Base-by-base conservation (phyloP, 2,329 filamentous ascomycete genomes). In the Trichoderma aggressivum region DNA sequence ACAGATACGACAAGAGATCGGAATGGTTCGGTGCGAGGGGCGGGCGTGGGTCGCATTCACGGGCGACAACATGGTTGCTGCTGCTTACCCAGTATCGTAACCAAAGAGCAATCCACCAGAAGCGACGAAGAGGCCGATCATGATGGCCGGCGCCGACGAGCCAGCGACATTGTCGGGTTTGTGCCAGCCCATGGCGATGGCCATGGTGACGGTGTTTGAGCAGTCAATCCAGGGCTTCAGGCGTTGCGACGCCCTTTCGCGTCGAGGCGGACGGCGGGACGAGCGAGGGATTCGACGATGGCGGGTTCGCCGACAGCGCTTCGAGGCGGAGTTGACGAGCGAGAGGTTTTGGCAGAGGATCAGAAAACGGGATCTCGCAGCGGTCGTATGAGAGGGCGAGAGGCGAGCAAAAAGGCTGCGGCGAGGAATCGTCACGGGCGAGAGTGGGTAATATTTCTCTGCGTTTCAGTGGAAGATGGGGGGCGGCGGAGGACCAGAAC, bases 81-180 rank as follows among this genome's bases (percentile, higher is more conserved):
- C 68, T 63, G 43, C 87, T 86, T 84, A 90, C 88, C 89, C 89
- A 78, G 89, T 90, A 82, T 91, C 89, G 78, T 91, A 92, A 75
- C 90, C 90, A 80, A 91, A 92, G 72, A 92, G 84, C 64, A 92
- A 81, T 75, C 90, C 90, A 78, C 90, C 90, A 71, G 88, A 90
- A 74, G 90, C 90, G 76, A 92, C 90, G 80, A 92, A 92, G 75
- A 91, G 83, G 74, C 90, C 90, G 81, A 92, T 87, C 87, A 92
- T 89, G 81, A 92, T 91, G 77, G 90, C 90, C 76, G 89, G 90
- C 79, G 89, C 90, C 78, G 91, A 89, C 77, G 89, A 91, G 80
- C 91, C 91, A 79, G 90, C 88, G 80, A 91, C 90, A 86, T 91
- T 91, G 82, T 91, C 88, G 80, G 91, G 91, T 84, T 92, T 92